Conservation (phyloP, 192 early-diverging fungal genomes). For the Backusella mclennaniae region DNA sequence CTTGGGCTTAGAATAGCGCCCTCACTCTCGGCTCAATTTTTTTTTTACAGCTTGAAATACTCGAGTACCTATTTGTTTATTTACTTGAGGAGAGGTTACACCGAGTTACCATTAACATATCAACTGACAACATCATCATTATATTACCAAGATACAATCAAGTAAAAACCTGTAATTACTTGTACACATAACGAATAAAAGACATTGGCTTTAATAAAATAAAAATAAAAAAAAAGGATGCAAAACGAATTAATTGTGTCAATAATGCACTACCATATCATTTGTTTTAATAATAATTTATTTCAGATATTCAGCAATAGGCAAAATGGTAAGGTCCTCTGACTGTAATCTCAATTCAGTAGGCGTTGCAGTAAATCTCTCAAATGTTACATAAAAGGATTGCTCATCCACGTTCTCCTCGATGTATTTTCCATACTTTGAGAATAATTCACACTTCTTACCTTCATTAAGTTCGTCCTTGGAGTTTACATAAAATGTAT, state of each 20-base stretch:
- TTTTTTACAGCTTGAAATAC: background rate
- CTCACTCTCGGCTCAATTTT: background rate
- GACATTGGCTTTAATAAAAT: too few relatives aligned
- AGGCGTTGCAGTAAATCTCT: background rate
- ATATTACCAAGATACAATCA: background rate
- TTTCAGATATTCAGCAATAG: background rate
- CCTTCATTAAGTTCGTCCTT: background rate
- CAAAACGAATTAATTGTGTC: background rate
- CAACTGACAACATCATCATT: too few relatives aligned
- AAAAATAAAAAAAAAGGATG: too few relatives aligned
- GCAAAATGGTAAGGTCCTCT: background rate
- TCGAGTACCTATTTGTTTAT: background rate
- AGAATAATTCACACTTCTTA: background rate
- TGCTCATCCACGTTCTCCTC: slow-evolving; percentile 6
- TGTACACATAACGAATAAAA: background rate
- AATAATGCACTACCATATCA: background rate
- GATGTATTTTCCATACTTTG: slow-evolving; percentile 8
- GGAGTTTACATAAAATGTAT: slow-evolving; percentile 15
- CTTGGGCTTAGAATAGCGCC: too few relatives aligned
- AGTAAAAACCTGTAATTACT: background rate
- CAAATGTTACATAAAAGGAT: slow-evolving; percentile 18
- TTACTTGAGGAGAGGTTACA: too few relatives aligned
- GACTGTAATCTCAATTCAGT: background rate
- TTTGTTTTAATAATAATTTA: slow-evolving; percentile 1
- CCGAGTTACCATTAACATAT: background rate